phyloP scores from a whole-genome alignment of 176 grass and related monocot species.

The Aegilops longissima region DNA sequence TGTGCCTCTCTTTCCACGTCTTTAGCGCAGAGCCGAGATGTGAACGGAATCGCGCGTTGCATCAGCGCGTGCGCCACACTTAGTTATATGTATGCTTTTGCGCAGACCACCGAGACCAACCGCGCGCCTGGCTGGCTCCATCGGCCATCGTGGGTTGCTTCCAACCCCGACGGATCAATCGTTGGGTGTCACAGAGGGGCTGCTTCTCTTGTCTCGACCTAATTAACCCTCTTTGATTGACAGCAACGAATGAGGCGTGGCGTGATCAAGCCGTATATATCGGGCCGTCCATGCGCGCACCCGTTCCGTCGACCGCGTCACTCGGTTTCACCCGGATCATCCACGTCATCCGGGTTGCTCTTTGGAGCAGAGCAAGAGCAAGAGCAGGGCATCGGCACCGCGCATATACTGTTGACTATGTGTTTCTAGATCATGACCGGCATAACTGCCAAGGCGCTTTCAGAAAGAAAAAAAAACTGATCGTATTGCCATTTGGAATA shows the following conservation, averaged over 20 bases:
- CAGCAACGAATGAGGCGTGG: conserved; percentile 2
- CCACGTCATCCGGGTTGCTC: background rate
- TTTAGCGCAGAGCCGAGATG: background rate
- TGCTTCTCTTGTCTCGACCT: background rate
- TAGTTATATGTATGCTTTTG: background rate
- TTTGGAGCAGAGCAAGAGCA: background rate
- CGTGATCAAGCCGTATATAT: background rate
- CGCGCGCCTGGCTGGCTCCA: too few relatives aligned
- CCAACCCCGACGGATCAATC: background rate
- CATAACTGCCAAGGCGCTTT: background rate
- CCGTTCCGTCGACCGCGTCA: background rate
- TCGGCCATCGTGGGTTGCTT: background rate
- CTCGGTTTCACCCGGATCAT: background rate
- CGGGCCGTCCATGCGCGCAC: background rate
- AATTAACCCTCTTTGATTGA: background rate
- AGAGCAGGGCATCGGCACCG: too few relatives aligned
- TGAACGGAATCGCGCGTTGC: conserved; percentile 9
- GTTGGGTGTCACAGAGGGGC: background rate
- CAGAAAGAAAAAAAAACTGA: background rate
- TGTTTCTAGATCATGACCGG: background rate
- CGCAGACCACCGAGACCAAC: background rate
- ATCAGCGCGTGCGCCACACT: background rate
- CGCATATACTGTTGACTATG: too few relatives aligned
- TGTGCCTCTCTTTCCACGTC: background rate
- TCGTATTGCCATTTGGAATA: too few relatives aligned